Evolutionary conservation across 2,329 filamentous ascomycete genomes (phyloP), one percentile per base, ranked within the genome.

Genomic region (Phyllachora maydis): DNA sequence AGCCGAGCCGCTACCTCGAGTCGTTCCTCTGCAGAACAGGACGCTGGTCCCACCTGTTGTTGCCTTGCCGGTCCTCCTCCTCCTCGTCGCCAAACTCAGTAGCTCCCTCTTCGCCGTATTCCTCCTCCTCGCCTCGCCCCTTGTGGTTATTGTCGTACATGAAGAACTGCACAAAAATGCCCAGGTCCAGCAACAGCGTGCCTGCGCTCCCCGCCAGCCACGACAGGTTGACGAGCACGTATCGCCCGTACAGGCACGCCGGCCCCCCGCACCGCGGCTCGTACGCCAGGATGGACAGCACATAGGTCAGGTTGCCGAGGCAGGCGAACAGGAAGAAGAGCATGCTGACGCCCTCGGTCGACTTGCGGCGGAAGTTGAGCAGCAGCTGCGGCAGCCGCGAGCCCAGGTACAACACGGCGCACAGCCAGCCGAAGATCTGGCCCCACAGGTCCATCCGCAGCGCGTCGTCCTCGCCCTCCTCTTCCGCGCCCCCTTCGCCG

Each of bases 311-410:
- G 44, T 98, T 98, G 3, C 88, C 88, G 5, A 95, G 66, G 42
- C 85, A 95, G 4, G 88, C 88, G 43, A 98, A 95, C 12, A 95
- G 56, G 53, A 95, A 95, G 50, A 95, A 98, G 8, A 95, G 61
- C 51, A 93, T 70, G 33, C 77, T 85, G 11, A 98, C 73, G 4
- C 88, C 88, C 26, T 95, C 83, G 1, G 83, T 93, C 20, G 74
- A 83, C 52, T 91, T 91, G 31, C 88, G 73, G 11, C 78, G 68
- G 53, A 79, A 91, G 47, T 95, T 98, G 25, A 95, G 65, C 6
- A 93, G 58, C 2, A 98, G 59, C 50, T 98, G 88, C 0, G 88
- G 88, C 5, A 95, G 50, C 6, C 88, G 74, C 1, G 77, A 88
- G 12, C 79, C 79, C 8, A 95, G 76, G 41, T 98, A 95, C 4